Conservation (phyloP, 257 asterid genomes). For the Oldenlandia corymbosa region DNA sequence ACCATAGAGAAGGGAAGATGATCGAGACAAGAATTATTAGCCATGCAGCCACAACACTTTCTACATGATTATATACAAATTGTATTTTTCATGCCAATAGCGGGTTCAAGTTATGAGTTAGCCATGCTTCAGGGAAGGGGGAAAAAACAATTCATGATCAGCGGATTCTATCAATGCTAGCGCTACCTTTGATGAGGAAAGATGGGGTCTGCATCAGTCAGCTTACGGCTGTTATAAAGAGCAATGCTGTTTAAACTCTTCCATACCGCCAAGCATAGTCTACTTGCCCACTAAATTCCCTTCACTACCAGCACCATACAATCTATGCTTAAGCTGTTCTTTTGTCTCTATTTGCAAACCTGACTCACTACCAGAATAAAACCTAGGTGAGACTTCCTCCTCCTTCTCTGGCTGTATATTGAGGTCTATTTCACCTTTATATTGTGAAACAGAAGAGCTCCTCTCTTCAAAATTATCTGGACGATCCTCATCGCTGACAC, state of each 20-base stretch:
- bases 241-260: conserved; percentile 13
- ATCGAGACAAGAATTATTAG: no score
- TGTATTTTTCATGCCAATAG: conserved; percentile 3
- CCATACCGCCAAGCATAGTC: conserved; percentile 23
- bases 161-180: conserved; percentile 13
- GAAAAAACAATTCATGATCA: no score
- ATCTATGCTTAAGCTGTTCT: conserved; percentile 27
- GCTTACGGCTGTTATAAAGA: conserved; percentile 8
- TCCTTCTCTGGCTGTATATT: conserved; percentile 82
- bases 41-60: neutral
- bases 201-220: conserved; percentile 9
- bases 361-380: conserved; percentile 31
- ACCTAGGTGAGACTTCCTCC: conserved; percentile 51
- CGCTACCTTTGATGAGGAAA: conserved; percentile 10
- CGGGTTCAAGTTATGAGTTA: conserved; percentile 10
- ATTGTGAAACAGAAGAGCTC: conserved; percentile 27
- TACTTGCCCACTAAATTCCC: conserved; percentile 28
- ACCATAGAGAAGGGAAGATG: conserved; percentile 2
- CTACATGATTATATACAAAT: conserved; percentile 19
- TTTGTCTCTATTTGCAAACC: conserved; percentile 17
- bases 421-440: conserved; percentile 78
- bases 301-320: conserved; percentile 18
- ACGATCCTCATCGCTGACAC: conserved; percentile 27
- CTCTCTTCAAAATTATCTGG: conserved; percentile 24
- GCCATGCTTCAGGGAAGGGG: no score